A percentile compares a stretch with the other conserved stretches of the same genome.
phyloP scores from a whole-genome alignment of 805 yeast species.

The Monosporozyma siamensis region DNA sequence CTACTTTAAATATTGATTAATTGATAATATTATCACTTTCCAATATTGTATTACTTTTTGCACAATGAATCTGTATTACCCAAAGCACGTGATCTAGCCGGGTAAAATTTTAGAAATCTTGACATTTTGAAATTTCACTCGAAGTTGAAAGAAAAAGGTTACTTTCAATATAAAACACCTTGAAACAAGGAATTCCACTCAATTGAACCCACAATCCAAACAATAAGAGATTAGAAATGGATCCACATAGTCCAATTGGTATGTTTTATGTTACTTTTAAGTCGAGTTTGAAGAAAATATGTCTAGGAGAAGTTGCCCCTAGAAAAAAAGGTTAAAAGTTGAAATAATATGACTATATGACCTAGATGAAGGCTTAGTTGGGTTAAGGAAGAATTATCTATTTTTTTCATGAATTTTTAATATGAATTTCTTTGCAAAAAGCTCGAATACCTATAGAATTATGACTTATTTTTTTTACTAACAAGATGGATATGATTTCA shows the following conservation, averaged over 20 bases:
- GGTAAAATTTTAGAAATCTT: background rate
- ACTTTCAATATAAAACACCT: too few species aligned
- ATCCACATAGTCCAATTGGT: conserved; percentile 30
- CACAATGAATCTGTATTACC: too few species aligned
- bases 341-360: too few species aligned
- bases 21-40: background rate
- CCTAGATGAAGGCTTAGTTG: too few species aligned
- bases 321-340: background rate
- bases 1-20: background rate
- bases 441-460: too few species aligned
- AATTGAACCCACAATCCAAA: background rate
- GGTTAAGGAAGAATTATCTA: too few species aligned
- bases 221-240: conserved; percentile 14
- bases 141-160: background rate
- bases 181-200: background rate
- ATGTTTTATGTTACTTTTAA: conserved; percentile 10
- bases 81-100: background rate
- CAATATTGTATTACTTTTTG: too few species aligned
- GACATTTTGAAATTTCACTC: background rate
- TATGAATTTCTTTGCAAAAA: too few species aligned
- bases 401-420: too few species aligned
- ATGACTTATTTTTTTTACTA: too few species aligned
- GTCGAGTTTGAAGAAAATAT: background rate
- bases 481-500: too few species aligned
- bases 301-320: background rate